Base-by-base conservation (phyloP, 257 asterid species). In the Plantago ovata region DNA sequence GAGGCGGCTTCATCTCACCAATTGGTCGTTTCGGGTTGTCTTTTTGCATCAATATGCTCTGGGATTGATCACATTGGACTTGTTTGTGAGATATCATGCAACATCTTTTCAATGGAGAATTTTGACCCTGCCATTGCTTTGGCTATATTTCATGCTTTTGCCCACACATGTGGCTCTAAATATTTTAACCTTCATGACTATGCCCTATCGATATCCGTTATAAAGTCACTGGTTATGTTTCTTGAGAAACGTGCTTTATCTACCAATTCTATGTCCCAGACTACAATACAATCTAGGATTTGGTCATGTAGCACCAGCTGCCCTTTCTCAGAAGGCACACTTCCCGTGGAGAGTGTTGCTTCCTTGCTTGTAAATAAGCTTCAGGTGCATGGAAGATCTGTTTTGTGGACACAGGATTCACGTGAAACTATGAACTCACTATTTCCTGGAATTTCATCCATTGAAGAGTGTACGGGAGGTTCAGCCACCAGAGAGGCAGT, bases 61-160 rank as follows among this genome's bases (percentile, higher is more conserved):
- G 85, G 89, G n/a, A 54, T 81, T 63, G 84, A 78, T 72, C 80
- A 79, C 44, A 61, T 86, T 69, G 91, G 89, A 66, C 81, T 82
- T 66, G 56, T 89, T 69, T 84, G 96, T 73, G 98, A 86, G 80
- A 72, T 75, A 40, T 89, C 98, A 23, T 78, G 75, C 81, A 77
- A 75, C 75, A 74, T 89, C 61, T 54, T 93, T 53, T 65, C 74
- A 58, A 64, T 57, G 67, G 78, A 53, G 70, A 74, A 61, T 53
- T 72, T 62, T 47, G 76, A 81, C 56, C 51, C 72, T 52, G 60
- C 69, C 44, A 73, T 66, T 51, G 66, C 65, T 69, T 70, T 89
- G 61, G 77, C 79, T 56, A 63, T 86, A 68, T 86, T 93, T 61
- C 98, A 93, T 72, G 58, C 78, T 61, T 89, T 93, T 76, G 95